phyloP scores from a whole-genome alignment of 169 alveolate genomes.

The Plasmodium coatneyi region DNA sequence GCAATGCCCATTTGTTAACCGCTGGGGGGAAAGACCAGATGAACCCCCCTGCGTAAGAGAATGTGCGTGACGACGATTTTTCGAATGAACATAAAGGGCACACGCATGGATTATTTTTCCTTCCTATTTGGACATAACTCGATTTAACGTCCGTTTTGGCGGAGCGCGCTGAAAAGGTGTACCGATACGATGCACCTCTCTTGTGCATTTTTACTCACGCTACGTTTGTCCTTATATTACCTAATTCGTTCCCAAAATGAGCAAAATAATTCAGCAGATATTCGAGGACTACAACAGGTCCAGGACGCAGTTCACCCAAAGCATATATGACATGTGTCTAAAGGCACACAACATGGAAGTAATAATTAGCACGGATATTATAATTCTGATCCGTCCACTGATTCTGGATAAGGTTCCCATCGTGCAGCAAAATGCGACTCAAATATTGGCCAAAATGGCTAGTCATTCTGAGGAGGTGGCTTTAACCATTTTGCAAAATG shows the following conservation, averaged over 20 bases:
- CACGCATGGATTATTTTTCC: not conserved
- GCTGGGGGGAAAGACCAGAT: too few relatives aligned
- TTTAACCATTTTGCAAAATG: slow-evolving; percentile 48
- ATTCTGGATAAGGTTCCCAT: slow-evolving; percentile 60
- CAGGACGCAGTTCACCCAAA: slow-evolving; percentile 51
- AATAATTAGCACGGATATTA: slow-evolving; percentile 58
- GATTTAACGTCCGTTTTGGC: too few relatives aligned
- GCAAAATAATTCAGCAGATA: slow-evolving; percentile 44
- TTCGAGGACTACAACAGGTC: slow-evolving; percentile 60
- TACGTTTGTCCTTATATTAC: not conserved
- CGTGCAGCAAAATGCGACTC: slow-evolving; percentile 68
- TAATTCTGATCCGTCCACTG: slow-evolving; percentile 58
- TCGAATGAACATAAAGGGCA: not conserved
- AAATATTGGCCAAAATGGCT: slow-evolving; percentile 51
- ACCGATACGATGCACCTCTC: too few relatives aligned
- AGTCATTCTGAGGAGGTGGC: slow-evolving; percentile 69
- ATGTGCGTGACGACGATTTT: too few relatives aligned
- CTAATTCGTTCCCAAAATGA: slow-evolving; percentile 15
- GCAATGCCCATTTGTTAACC: not conserved
- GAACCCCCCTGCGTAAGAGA: not conserved
- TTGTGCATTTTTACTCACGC: not conserved
- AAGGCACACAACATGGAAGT: slow-evolving; percentile 61
- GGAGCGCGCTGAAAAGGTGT: too few relatives aligned
- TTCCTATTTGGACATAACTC: too few relatives aligned
- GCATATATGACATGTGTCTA: slow-evolving; percentile 43